Percentiles rank a stretch among this genome's conserved stretches.
Evolutionary conservation across 2,329 filamentous ascomycete species (phyloP).

Genomic region (Paracoccidioides brasiliensis): DNA sequence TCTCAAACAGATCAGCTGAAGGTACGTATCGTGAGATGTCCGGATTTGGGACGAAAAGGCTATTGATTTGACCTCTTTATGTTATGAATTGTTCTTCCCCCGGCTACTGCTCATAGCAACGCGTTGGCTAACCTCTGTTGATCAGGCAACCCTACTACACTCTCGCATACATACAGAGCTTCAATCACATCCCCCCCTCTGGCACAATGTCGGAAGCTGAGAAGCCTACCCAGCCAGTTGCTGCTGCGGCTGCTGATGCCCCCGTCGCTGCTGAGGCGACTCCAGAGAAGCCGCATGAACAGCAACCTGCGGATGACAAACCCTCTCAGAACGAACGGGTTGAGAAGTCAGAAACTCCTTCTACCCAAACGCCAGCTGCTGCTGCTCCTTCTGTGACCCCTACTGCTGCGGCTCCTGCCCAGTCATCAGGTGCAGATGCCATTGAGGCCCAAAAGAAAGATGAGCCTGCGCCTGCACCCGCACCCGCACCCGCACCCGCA

Average conservation of each 20-base stretch:
- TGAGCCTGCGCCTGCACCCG: background rate
- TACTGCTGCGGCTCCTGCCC: background rate
- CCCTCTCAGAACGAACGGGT: constrained; percentile 9
- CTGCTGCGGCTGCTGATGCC: constrained; percentile 5
- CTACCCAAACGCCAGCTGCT: background rate
- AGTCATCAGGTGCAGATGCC: constrained; percentile 9
- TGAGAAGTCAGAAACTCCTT: background rate
- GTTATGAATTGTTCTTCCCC: background rate
- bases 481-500: too few species aligned
- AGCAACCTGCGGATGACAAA: constrained; percentile 7
- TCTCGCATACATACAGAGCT: background rate
- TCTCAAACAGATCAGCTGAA: too few species aligned
- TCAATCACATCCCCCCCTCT: background rate
- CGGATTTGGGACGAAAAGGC: too few species aligned
- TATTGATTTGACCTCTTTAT: too few species aligned
- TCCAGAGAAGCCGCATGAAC: constrained; percentile 7
- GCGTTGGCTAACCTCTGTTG: background rate
- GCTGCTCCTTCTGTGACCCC: background rate
- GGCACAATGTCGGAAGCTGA: constrained; percentile 2
- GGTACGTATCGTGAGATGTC: too few species aligned
- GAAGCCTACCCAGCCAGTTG: background rate
- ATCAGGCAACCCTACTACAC: background rate
- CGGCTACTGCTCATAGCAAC: background rate
- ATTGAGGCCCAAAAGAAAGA: constrained; percentile 11
- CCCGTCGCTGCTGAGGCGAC: constrained; percentile 6